phyloP scores from a whole-genome alignment of 345 rosid genomes.

The Brassica carinata region DNA sequence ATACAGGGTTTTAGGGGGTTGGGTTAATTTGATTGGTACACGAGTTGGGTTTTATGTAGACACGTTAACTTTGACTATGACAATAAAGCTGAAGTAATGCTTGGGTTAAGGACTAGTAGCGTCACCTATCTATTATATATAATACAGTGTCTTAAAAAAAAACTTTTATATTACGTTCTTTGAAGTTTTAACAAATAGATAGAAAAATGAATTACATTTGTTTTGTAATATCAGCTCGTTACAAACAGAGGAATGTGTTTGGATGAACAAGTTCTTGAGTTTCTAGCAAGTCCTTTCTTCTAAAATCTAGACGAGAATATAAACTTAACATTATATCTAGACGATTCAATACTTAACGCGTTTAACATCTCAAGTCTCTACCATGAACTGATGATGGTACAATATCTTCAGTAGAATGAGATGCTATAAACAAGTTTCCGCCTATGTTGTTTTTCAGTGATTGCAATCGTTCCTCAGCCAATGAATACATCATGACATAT shows the following conservation, averaged over 20 bases:
- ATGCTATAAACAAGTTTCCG: slow-evolving; percentile 74
- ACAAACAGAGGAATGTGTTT: neutral
- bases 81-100: slow-evolving; percentile 29
- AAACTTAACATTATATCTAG: neutral
- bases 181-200: neutral
- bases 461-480: neutral
- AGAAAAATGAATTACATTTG: neutral
- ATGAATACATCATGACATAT: neutral
- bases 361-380: neutral
- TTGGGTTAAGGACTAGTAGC: slow-evolving; percentile 13
- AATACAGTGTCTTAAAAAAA: neutral
- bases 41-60: slow-evolving; percentile 23
- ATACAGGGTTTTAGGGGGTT: neutral
- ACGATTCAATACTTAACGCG: neutral
- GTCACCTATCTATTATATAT: slow-evolving; percentile 18
- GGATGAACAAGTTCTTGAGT: slow-evolving; percentile 3
- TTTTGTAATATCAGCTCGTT: neutral
- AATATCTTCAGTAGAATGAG: slow-evolving; percentile 65
- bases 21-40: slow-evolving; percentile 31
- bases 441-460: slow-evolving; percentile 58
- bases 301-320: neutral
- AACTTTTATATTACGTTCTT: neutral
- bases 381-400: slow-evolving; percentile 5
- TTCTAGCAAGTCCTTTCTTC: slow-evolving; percentile 1
- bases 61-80: slow-evolving; percentile 40